phyloP scores from a whole-genome alignment of 2,329 filamentous ascomycete species.

The Endoconidiophora laricicola region DNA sequence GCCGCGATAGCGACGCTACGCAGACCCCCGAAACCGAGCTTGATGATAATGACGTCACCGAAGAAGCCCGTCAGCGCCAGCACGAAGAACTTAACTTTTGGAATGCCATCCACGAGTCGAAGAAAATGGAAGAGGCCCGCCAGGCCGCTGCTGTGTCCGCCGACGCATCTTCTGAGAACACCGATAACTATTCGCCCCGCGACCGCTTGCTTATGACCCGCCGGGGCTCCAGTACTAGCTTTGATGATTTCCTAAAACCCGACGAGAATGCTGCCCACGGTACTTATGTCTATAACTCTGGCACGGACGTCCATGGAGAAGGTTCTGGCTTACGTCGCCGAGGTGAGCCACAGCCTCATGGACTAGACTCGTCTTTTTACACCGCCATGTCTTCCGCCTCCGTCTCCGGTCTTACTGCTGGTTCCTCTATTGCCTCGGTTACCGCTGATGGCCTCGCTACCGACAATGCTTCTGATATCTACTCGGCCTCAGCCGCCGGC shows the following conservation, averaged over 20 bases:
- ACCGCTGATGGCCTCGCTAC: not conserved
- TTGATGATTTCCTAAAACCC: slow-evolving; percentile 41
- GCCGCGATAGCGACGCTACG: slow-evolving; percentile 18
- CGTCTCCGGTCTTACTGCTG: not conserved
- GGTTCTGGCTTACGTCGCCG: slow-evolving; percentile 30
- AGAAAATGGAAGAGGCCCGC: slow-evolving; percentile 22
- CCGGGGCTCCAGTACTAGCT: slow-evolving; percentile 25
- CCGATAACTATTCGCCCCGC: too few relatives aligned
- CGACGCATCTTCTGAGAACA: slow-evolving; percentile 12
- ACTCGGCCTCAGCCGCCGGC: not conserved
- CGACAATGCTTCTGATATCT: slow-evolving; percentile 11
- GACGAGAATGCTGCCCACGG: slow-evolving; percentile 36
- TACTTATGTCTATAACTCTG: slow-evolving; percentile 40
- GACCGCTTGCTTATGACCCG: not conserved
- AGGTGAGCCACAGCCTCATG: slow-evolving; percentile 19
- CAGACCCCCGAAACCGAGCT: not conserved
- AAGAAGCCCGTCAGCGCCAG: slow-evolving; percentile 42
- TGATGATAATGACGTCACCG: slow-evolving; percentile 38
- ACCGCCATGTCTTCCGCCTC: slow-evolving; percentile 19
- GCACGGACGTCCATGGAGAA: slow-evolving; percentile 28
- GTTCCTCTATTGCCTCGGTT: not conserved
- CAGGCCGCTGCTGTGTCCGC: slow-evolving; percentile 10
- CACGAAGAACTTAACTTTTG: slow-evolving; percentile 50
- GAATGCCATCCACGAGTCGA: slow-evolving; percentile 39
- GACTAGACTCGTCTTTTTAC: not conserved